These are phyloP conservation scores for Cyclocybe cylindracea DNA, from an alignment of 768 basidiomycete genomes.

Conservation along the genomic window DNA sequence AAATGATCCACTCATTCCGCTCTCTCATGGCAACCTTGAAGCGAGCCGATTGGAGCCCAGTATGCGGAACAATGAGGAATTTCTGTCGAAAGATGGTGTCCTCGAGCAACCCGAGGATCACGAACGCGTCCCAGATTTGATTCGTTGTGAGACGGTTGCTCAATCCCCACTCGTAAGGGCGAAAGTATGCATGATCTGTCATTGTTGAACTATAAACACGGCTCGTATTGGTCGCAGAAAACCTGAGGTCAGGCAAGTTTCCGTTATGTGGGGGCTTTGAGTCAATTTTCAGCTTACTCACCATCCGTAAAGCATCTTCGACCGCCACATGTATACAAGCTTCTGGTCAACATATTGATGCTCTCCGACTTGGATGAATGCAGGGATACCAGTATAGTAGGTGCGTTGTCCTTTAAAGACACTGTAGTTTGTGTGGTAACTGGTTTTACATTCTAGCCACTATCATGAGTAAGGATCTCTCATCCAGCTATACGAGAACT, in stretches of 20 bases:
- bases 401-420: slow-evolving; percentile 13
- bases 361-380: slow-evolving; percentile 22
- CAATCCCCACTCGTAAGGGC: no score
- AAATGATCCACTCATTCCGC: neutral
- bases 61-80: neutral
- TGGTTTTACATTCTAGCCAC: slow-evolving; percentile 17
- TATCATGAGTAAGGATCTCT: no score
- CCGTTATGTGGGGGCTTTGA: no score
- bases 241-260: no score
- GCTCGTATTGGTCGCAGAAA: no score
- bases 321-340: slow-evolving; percentile 11
- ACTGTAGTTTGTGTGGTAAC: slow-evolving; percentile 24
- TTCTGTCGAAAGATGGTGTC: neutral
- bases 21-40: neutral
- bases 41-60: neutral
- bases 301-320: no score
- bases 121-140: no score
- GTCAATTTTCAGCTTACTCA: no score
- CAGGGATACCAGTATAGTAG: slow-evolving; percentile 22
- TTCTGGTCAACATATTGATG: slow-evolving; percentile 22
- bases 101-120: neutral
- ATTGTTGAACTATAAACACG: no score
- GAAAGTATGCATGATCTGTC: no score
- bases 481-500: no score
- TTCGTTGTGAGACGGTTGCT: no score